Evolutionary conservation across 1,139 yeast genomes (phyloP), one percentile per base, ranked within the genome.

Genomic region (Candida glucosophila): DNA sequence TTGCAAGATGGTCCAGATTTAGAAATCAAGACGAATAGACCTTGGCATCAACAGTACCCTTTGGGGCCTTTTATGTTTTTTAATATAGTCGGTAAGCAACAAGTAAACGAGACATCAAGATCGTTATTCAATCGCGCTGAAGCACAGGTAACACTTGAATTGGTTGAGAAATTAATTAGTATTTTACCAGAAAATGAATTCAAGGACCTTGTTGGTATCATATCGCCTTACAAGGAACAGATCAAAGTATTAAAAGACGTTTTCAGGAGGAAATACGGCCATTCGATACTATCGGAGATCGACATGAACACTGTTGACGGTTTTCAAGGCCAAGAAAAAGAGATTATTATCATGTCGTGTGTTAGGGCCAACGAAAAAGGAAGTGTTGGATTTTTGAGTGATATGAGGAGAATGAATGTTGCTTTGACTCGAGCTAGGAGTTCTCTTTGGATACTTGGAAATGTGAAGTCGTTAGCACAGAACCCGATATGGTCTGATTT

Each of bases 241-340:
- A 74, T 86, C 18, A 47, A 62, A 22, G 58, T 67, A 3, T 49
- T 90, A 30, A 72, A 71, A 37, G 61, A 64, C 15, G 55, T 64
- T 2, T 90, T 90, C 40, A 48, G 59, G 7, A 55, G 59, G 13
- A 59, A 58, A 31, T 80, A 70, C 43, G 97, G 97, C 7, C 58
- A 58, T 3, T 43, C 58, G 3, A 79, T 88, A 22, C 52, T 70
- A 14, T 64, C 70, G 17, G 78, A 73, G 33, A 73, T 92, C 27
- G 95, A 83, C 46, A 86, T 92, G 56, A 86, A 88, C 43, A 86
- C 99, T 0, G 90, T 90, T 30, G 98, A 90, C 62, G 98, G 98
- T 1, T 90, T 86, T 48, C 98, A 90, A 59, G 98, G 98, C 40
- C 97, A 90, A 51, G 98, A 90, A 47, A 90, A 88, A 49, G 97